These are phyloP conservation scores for Venturia asperata DNA, from an alignment of 2,329 filamentous ascomycete genomes.

Conservation along the genomic window DNA sequence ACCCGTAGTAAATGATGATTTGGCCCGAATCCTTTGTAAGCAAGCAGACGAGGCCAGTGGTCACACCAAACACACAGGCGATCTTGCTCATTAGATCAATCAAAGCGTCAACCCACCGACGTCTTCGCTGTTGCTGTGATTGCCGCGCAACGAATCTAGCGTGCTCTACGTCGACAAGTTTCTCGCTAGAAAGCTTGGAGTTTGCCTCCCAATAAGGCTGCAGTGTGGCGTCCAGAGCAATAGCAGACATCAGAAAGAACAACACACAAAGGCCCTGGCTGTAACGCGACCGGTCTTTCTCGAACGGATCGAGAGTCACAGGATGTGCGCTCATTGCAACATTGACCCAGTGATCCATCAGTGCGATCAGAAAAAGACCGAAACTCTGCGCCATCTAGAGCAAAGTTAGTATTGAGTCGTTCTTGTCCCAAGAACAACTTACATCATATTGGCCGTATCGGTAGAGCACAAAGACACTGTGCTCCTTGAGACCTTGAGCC, in stretches of 20 bases:
- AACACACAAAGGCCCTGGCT: slow-evolving; percentile 2
- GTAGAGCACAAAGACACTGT: slow-evolving; percentile 7
- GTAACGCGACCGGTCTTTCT: slow-evolving; percentile 7
- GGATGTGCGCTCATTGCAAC: slow-evolving; percentile 8
- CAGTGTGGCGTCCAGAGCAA: slow-evolving; percentile 7
- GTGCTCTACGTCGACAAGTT: slow-evolving; percentile 11
- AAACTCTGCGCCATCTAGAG: slow-evolving; percentile 9
- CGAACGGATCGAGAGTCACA: slow-evolving; percentile 3
- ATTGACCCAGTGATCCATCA: slow-evolving; percentile 14
- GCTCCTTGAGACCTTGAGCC: slow-evolving; percentile 12
- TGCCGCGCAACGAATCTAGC: slow-evolving; percentile 8
- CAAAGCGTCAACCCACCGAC: slow-evolving; percentile 8
- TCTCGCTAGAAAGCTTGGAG: slow-evolving; percentile 3
- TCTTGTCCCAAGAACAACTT: not conserved
- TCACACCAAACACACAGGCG: slow-evolving; percentile 6
- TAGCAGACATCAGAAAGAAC: slow-evolving; percentile 13
- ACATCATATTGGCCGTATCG: slow-evolving; percentile 14
- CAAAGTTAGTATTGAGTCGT: not conserved
- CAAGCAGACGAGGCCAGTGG: not conserved
- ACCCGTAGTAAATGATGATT: not conserved
- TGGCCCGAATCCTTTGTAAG: slow-evolving; percentile 1
- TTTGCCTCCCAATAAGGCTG: slow-evolving; percentile 10
- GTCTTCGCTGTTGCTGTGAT: slow-evolving; percentile 10
- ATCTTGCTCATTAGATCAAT: slow-evolving; percentile 10
- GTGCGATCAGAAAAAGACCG: slow-evolving; percentile 11